Base-by-base conservation (phyloP, 2,329 filamentous ascomycete species). In the Claviceps maximensis region DNA sequence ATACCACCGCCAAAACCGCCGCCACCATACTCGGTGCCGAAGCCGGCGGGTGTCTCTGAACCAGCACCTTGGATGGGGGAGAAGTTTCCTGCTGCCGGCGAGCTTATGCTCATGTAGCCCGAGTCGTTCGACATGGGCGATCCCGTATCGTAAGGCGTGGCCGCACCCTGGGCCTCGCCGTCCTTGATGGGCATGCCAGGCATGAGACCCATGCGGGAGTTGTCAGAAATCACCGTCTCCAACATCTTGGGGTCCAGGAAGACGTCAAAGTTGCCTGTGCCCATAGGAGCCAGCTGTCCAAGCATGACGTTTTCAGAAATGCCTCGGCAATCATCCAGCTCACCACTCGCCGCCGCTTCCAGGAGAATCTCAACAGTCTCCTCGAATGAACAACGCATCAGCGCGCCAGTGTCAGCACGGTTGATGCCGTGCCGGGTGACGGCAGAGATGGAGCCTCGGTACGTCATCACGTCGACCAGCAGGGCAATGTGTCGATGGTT, bases 361-460 rank as follows among this genome's bases (percentile, higher is more conserved):
- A 98, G 82, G 51, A 98, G 76, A 75, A 98, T 98, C 67, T 98
- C 94, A 42, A 98, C 93, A 0, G 93, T 98, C 70, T 98, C 94
- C 71, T 98, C 93, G 72, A 98, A 98, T 2, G 93, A 98, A 77
- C 94, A 98, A 69, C 93, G 86, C 93, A 98, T 98, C 62, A 98
- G 78, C 10, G 93, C 94, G 75, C 93, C 93, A 57, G 94, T 98
- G 66, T 98, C 93, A 27, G 91, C 89, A 62, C 93, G 84, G 74
- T 98, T 98, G 74, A 98, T 98, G 72, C 93, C 93, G 67, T 98
- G 93, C 71, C 93, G 87, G 53, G 93, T 98, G 58, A 98, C 91
- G 15, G 93, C 91, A 69, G 95, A 95, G 63, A 98, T 84, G 62
- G 86, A 85, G 59, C 93, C 93, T 63, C 93, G 82, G 63, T 94